Percentiles rank a stretch among this genome's conserved stretches.
Evolutionary conservation across 495 filamentous ascomycete genomes (phyloP).

Genomic region (Podospora comata): DNA sequence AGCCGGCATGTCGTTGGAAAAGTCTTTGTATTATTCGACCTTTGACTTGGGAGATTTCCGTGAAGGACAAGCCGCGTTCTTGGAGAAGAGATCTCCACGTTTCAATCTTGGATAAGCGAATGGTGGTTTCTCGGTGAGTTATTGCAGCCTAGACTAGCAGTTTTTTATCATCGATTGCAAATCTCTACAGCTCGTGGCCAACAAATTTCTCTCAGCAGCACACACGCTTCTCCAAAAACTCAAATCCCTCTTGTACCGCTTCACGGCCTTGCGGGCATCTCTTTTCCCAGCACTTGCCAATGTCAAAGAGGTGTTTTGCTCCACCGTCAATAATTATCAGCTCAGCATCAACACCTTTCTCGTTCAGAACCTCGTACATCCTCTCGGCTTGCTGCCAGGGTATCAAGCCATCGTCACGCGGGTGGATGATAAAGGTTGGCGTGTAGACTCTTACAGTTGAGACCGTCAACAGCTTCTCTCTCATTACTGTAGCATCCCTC

Average conservation of each 20-base stretch:
- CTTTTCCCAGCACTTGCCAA: neutral
- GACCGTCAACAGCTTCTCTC: too few relatives aligned
- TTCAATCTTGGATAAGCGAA: too few relatives aligned
- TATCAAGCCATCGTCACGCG: neutral
- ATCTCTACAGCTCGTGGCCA: too few relatives aligned
- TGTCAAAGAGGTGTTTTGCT: neutral
- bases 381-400: neutral
- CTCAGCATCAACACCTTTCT: neutral
- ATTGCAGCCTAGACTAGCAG: too few relatives aligned
- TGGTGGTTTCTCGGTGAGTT: too few relatives aligned
- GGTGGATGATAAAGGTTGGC: neutral
- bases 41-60: conserved; percentile 4
- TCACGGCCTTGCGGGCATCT: neutral
- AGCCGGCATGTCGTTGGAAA: neutral
- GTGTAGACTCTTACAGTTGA: neutral
- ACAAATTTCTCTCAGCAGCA: too few relatives aligned
- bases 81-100: neutral
- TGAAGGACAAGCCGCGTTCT: conserved; percentile 4
- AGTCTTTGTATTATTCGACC: conserved; percentile 2
- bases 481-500: too few relatives aligned
- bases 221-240: neutral
- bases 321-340: neutral
- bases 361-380: neutral
- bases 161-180: too few relatives aligned
- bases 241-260: neutral